Evolutionary conservation across 805 yeast genomes (phyloP), one percentile per base, ranked within the genome.

Genomic region (Zygosaccharomyces bailii): DNA sequence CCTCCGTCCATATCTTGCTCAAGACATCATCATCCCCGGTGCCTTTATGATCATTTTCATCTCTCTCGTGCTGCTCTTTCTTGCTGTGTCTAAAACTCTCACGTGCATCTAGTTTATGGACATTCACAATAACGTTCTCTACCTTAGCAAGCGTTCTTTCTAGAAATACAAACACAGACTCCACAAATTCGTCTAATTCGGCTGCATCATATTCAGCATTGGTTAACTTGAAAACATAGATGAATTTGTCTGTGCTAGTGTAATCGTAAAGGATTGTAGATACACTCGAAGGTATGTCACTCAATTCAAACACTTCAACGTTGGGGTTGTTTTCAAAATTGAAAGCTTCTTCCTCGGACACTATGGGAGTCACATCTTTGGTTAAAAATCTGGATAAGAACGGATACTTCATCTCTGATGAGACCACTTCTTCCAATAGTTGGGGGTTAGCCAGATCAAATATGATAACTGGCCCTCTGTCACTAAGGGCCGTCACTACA

Each of bases 1-100:
- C 97, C 11, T 65, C 69, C 5, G 69, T 65, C 69, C 69, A 65
- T 24, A 51, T 50, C 13, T 53, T 41, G 49, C 67, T 65, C 34
- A 60, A 40, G 9, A 51, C 46, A 37, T 59, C 63, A 43, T 57
- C 53, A 11, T 45, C 49, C 7, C 37, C 48, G 4, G 31, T 19
- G 13, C 29, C 20, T 9, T 39, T 30, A 40, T 36, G 44, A 23
- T 43, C 45, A 13, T 19, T 37, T 5, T 27, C 41, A 20, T 40
- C 23, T 4, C 33, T 21, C 18, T 43, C 43, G 8, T 37, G 44
- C 16, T 39, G 42, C 20, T 39, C 40, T 36, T 40, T 47, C 38
- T 41, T 37, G 13, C 27, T 24, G n/a, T 23, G 20, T 3, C 36
- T 17, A n/a, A 3, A 27, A 17, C 17, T 24, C 24, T 27, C 24